Conservation (phyloP, 139 green algal genomes). For the Picocystis salinarum region DNA sequence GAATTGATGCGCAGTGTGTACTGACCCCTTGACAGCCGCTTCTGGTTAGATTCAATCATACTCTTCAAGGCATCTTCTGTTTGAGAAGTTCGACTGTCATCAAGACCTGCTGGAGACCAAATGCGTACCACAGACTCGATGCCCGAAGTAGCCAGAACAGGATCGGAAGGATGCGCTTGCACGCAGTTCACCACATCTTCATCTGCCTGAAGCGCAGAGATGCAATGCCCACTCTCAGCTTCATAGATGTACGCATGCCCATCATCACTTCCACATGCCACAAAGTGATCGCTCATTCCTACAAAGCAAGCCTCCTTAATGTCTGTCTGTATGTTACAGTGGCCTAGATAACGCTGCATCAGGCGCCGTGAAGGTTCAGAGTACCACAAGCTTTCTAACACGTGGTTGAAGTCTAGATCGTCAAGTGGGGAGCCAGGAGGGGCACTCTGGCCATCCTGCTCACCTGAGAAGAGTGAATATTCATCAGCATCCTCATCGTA, state of each 20-base stretch:
- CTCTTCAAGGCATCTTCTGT: neutral
- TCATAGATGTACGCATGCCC: constrained; percentile 59
- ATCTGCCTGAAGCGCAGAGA: constrained; percentile 39
- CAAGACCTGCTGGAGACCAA: constrained; percentile 15
- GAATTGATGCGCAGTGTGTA: too few species aligned
- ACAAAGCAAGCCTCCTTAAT: constrained; percentile 68
- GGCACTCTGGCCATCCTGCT: too few species aligned
- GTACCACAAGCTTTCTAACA: too few species aligned
- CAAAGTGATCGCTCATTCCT: constrained; percentile 28
- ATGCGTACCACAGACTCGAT: constrained; percentile 52
- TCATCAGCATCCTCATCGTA: too few species aligned
- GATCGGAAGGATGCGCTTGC: constrained; percentile 43
- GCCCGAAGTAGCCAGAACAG: constrained; percentile 58
- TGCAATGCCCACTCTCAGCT: constrained; percentile 16
- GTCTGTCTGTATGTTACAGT: constrained; percentile 64
- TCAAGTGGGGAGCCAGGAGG: too few species aligned
- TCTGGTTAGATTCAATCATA: too few species aligned
- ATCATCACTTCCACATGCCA: constrained; percentile 54
- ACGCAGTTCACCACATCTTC: constrained; percentile 62
- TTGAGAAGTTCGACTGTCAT: neutral
- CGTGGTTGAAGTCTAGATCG: too few species aligned
- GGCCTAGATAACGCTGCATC: constrained; percentile 27
- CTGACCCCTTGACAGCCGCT: too few species aligned
- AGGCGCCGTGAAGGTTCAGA: too few species aligned
- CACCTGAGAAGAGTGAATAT: too few species aligned